phyloP scores from a whole-genome alignment of 106 monocot genomes.

The Platanthera zijinensis region DNA sequence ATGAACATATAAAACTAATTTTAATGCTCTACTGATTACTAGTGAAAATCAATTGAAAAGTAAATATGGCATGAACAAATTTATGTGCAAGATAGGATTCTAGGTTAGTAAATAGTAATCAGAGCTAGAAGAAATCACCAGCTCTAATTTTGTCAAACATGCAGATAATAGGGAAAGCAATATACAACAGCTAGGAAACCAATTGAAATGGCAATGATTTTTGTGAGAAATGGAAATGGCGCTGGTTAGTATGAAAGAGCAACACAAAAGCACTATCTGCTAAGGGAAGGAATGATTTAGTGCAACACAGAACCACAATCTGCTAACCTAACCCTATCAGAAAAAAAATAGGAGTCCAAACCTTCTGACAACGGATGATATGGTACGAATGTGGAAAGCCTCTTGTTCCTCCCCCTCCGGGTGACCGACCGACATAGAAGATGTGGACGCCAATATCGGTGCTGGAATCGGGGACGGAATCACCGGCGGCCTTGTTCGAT shows the following conservation, averaged over 20 bases:
- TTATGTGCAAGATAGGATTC: background rate
- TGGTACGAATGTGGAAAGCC: slow-evolving; percentile 52
- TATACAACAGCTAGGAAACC: no score
- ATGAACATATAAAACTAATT: background rate
- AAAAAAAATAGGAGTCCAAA: slow-evolving; percentile 1
- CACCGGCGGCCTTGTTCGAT: background rate
- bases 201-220: background rate
- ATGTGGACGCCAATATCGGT: slow-evolving; percentile 32
- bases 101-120: background rate
- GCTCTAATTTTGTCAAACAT: background rate
- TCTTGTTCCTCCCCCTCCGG: slow-evolving; percentile 43
- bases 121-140: no score
- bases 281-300: background rate
- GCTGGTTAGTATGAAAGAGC: background rate
- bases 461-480: background rate
- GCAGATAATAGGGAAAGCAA: background rate
- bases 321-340: background rate
- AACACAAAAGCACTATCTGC: slow-evolving; percentile 38
- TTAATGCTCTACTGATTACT: background rate
- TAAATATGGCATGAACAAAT: background rate
- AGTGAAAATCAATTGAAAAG: background rate
- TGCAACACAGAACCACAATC: background rate
- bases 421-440: slow-evolving; percentile 33
- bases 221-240: background rate
- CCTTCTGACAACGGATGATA: slow-evolving; percentile 63